Conservation (phyloP, 2,329 filamentous ascomycete species). For the Phaeophleospora eucalypticola region DNA sequence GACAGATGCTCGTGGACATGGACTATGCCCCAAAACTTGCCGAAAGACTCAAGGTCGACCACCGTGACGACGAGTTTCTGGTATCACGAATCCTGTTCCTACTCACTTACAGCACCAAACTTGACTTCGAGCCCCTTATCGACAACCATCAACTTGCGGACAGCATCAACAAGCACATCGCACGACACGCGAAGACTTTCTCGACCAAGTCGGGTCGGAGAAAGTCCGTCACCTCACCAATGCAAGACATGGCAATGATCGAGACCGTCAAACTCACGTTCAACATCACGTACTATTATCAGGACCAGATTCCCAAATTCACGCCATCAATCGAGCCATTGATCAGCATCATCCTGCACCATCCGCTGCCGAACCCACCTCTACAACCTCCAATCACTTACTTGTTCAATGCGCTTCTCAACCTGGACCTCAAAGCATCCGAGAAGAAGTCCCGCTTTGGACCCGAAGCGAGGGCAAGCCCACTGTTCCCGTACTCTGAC, state of each 20-base stretch:
- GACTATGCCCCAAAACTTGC: slow-evolving; percentile 66
- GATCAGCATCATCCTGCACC: slow-evolving; percentile 62
- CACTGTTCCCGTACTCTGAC: slow-evolving; percentile 63
- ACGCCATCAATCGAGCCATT: slow-evolving; percentile 65
- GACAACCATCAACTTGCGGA: slow-evolving; percentile 63
- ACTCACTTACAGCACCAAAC: slow-evolving; percentile 69
- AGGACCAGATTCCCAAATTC: slow-evolving; percentile 59
- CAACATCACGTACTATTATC: slow-evolving; percentile 75
- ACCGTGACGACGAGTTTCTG: slow-evolving; percentile 81
- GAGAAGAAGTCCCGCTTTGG: slow-evolving; percentile 21
- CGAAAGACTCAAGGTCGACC: slow-evolving; percentile 64
- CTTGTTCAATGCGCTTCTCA: slow-evolving; percentile 76
- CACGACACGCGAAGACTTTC: slow-evolving; percentile 52
- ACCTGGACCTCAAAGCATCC: slow-evolving; percentile 60
- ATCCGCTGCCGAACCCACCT: slow-evolving; percentile 59
- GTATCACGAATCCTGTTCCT: slow-evolving; percentile 73
- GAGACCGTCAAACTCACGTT: slow-evolving; percentile 87
- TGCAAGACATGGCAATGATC: slow-evolving; percentile 73
- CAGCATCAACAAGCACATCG: slow-evolving; percentile 62
- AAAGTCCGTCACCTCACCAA: slow-evolving; percentile 40
- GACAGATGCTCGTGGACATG: slow-evolving; percentile 69
- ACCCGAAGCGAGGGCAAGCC: slow-evolving; percentile 35
- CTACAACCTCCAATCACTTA: slow-evolving; percentile 68
- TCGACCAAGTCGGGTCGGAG: slow-evolving; percentile 42
- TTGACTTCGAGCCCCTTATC: slow-evolving; percentile 63